phyloP scores from a whole-genome alignment of 129 eudicot genomes.

The Calendula officinalis region DNA sequence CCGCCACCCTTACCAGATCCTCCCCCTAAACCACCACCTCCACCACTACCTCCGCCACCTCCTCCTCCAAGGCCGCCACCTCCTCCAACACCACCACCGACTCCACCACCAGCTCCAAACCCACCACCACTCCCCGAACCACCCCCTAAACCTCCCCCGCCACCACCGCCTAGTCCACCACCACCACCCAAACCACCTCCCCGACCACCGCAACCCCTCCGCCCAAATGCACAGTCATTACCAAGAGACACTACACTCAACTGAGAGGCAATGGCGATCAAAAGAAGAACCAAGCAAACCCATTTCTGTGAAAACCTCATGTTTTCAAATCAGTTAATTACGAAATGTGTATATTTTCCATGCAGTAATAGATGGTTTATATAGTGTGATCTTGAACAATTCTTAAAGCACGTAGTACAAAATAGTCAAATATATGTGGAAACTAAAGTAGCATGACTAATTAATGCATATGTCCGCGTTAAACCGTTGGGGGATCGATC shows the following conservation, averaged over 20 bases:
- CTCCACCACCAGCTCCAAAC: conserved; percentile 25
- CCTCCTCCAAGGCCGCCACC: conserved; percentile 29
- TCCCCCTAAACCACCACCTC: conserved; percentile 22
- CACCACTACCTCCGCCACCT: conserved; percentile 13
- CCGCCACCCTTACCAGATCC: conserved; percentile 28
- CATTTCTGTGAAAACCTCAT: conserved; percentile 45
- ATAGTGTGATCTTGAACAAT: conserved; percentile 17
- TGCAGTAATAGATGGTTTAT: conserved; percentile 4
- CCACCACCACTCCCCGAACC: conserved; percentile 23
- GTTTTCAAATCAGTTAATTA: not conserved
- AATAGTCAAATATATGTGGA: not conserved
- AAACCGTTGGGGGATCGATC: conserved; percentile 32
- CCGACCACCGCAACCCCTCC: conserved; percentile 31
- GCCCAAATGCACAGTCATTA: conserved; percentile 19
- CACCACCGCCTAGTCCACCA: conserved; percentile 13
- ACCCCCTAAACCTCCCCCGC: conserved; percentile 30
- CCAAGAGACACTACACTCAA: conserved; percentile 34
- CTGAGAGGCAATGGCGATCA: conserved; percentile 37
- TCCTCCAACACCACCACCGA: conserved; percentile 35
- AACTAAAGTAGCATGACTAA: conserved; percentile 31
- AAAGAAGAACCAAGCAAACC: conserved; percentile 33
- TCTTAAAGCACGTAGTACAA: conserved; percentile 23
- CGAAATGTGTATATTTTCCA: conserved; percentile 11
- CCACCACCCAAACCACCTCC: not conserved
- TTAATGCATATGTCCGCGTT: conserved; percentile 35